These are phyloP conservation scores for Axilococcus clingmanii DNA, from an alignment of 139 green algal species.

Conservation along the genomic window DNA sequence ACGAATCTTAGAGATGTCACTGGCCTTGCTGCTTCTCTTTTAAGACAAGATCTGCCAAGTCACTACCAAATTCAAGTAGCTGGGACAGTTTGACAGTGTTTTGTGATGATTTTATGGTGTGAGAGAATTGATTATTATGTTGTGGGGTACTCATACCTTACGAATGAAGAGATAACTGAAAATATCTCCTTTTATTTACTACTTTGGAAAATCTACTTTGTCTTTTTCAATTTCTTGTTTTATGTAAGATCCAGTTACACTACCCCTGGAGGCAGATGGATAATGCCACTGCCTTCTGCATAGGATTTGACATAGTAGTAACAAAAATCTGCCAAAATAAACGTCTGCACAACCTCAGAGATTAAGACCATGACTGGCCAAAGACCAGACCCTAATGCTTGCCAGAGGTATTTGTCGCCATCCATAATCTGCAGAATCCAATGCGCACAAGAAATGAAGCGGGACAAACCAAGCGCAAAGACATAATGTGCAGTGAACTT, in stretches of 20 bases:
- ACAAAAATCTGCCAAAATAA: constrained; percentile 98
- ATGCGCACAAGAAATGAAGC: constrained; percentile 96
- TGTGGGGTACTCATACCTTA: not conserved
- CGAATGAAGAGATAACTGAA: not conserved
- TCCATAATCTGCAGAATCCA: constrained; percentile 95
- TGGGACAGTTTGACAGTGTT: not conserved
- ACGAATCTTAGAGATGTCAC: constrained; percentile 7
- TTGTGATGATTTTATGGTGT: not conserved
- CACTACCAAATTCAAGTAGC: constrained; percentile 15
- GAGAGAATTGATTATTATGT: not conserved
- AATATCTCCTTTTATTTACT: not conserved
- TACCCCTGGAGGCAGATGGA: constrained; percentile 60
- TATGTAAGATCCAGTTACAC: not conserved
- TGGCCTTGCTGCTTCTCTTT: constrained; percentile 13
- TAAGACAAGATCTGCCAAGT: constrained; percentile 20
- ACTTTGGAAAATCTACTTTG: not conserved
- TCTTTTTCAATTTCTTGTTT: not conserved
- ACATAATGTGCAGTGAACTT: constrained; percentile 98
- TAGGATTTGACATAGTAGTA: constrained; percentile 96
- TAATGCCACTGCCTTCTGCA: constrained; percentile 73
- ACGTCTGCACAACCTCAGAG: constrained; percentile 94
- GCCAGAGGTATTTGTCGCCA: constrained; percentile 73
- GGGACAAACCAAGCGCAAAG: constrained; percentile 87
- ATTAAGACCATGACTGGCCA: constrained; percentile 97
- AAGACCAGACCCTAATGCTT: constrained; percentile 77